These are phyloP conservation scores for Pseudognaphalium luteoalbum DNA, from an alignment of 129 eudicot species.

Conservation along the genomic window DNA sequence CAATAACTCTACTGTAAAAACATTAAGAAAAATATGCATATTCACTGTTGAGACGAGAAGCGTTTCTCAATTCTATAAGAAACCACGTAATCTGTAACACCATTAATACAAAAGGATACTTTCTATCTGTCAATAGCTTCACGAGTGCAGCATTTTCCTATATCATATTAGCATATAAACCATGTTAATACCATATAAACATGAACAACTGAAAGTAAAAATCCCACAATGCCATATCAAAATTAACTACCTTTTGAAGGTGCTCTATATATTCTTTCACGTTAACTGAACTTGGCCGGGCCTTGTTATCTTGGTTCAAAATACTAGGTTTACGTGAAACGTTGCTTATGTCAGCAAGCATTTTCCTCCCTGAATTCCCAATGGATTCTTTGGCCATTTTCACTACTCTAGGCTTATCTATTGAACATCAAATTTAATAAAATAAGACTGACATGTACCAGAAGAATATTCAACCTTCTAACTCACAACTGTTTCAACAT, in stretches of 20 bases:
- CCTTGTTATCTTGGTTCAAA: conserved; percentile 42
- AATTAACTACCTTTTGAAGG: conserved; percentile 55
- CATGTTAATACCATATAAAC: conserved; percentile 4
- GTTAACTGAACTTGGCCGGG: conserved; percentile 28
- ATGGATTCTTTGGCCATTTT: conserved; percentile 29
- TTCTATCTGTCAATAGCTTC: conserved; percentile 62
- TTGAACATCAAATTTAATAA: background rate
- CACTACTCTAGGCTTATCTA: conserved; percentile 37
- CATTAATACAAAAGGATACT: conserved; percentile 46
- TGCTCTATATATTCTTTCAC: conserved; percentile 52
- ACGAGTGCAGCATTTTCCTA: conserved; percentile 65
- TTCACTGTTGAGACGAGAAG: background rate
- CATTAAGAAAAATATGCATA: conserved; percentile 29
- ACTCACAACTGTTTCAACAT: background rate
- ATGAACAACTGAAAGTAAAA: too few relatives aligned
- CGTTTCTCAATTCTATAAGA: background rate
- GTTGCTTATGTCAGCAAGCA: conserved; percentile 69
- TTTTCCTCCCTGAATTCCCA: conserved; percentile 46
- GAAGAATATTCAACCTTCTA: background rate
- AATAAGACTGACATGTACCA: background rate
- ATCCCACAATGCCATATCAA: background rate
- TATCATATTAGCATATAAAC: conserved; percentile 19
- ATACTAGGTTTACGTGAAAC: conserved; percentile 28
- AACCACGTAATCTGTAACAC: conserved; percentile 4
- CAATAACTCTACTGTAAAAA: conserved; percentile 56